Conservation (phyloP, 495 filamentous ascomycete genomes). For the Patellaria atrata region DNA sequence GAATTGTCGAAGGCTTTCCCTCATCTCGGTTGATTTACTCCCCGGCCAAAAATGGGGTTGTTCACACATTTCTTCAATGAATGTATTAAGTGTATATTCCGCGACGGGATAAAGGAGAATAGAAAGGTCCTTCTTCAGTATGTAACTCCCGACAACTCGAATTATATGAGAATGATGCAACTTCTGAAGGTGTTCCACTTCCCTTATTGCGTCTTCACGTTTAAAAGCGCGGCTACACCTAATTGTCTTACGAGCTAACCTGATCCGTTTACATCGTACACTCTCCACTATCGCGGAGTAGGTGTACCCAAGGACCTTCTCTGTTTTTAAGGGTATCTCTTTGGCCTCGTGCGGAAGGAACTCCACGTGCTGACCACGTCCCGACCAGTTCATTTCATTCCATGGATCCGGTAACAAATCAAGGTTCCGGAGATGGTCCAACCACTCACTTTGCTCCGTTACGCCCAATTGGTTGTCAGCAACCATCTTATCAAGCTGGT, state of each 20-base stretch:
- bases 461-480: too few relatives aligned
- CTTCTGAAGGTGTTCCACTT: conserved; percentile 15
- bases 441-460: too few relatives aligned
- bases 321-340: conserved; percentile 1
- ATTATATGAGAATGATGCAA: conserved; percentile 15
- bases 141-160: conserved; percentile 15
- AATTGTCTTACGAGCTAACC: conserved; percentile 16
- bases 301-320: conserved; percentile 8
- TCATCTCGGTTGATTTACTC: too few relatives aligned
- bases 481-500: too few relatives aligned
- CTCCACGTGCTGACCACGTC: conserved; percentile 10
- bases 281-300: conserved; percentile 13
- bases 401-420: conserved; percentile 4
- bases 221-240: conserved; percentile 4
- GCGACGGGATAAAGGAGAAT: conserved; percentile 17
- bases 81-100: conserved; percentile 11
- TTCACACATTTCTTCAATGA: conserved; percentile 6
- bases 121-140: conserved; percentile 3
- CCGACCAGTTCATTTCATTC: conserved; percentile 9
- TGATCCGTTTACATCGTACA: conserved; percentile 11
- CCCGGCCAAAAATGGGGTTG: too few relatives aligned
- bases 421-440: too few relatives aligned
- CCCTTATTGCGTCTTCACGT: conserved; percentile 11
- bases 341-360: conserved; percentile 2
- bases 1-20: too few relatives aligned